These are phyloP conservation scores for Pythium aphanidermatum DNA, from an alignment of 352 stramenopile species.

Conservation along the genomic window DNA sequence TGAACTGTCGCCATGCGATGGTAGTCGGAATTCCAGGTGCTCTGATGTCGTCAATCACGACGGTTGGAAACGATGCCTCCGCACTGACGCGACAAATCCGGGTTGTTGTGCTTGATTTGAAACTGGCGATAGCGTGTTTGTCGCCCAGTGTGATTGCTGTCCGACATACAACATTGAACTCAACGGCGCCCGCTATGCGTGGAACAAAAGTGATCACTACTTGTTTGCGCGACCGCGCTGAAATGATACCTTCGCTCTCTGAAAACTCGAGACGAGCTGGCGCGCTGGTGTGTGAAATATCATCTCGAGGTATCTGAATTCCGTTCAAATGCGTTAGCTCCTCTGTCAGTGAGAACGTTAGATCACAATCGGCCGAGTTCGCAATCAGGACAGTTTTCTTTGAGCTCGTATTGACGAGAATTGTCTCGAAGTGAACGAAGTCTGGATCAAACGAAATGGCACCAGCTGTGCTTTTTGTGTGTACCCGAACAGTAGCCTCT, in stretches of 20 bases:
- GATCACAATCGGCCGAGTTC: constrained; percentile 78
- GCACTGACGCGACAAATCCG: constrained; percentile 56
- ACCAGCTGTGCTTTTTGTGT: constrained; percentile 66
- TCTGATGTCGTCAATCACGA: constrained; percentile 82
- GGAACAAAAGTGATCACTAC: constrained; percentile 78
- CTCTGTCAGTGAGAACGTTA: constrained; percentile 19
- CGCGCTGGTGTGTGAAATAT: background rate
- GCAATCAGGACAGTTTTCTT: constrained; percentile 61
- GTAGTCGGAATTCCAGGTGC: constrained; percentile 44
- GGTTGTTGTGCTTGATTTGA: constrained; percentile 26
- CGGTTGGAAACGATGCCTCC: constrained; percentile 81
- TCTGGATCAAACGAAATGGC: constrained; percentile 77
- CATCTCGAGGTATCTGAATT: background rate
- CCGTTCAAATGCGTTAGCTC: background rate
- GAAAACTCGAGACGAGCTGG: constrained; percentile 45
- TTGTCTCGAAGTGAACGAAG: constrained; percentile 64
- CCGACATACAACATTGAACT: constrained; percentile 60
- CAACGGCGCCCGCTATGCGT: constrained; percentile 51
- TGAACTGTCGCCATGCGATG: constrained; percentile 66
- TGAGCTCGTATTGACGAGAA: constrained; percentile 77
- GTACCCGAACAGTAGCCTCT: constrained; percentile 47
- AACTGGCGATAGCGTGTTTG: constrained; percentile 19
- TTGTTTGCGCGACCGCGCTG: constrained; percentile 68
- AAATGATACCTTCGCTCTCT: constrained; percentile 52
- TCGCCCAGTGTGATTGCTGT: background rate